A percentile compares a stretch with the other conserved stretches of the same genome.
phyloP scores from a whole-genome alignment of 371 early-diverging fungal species.

The Mucor racemosus region DNA sequence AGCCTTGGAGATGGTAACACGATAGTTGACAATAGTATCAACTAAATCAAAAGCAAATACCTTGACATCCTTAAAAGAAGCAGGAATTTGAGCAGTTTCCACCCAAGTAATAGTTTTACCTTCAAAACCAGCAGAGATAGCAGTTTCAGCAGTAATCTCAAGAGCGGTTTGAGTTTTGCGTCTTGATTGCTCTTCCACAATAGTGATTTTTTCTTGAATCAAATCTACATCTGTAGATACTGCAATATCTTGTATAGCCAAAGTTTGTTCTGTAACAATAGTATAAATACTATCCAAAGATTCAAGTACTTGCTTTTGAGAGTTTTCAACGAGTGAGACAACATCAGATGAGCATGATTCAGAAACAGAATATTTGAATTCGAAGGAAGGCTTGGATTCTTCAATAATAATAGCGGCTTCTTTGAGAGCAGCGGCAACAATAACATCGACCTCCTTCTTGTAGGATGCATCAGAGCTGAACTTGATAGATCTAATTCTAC shows the following conservation, averaged over 20 bases:
- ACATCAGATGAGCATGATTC: slow-evolving; percentile 23
- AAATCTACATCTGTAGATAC: slow-evolving; percentile 9
- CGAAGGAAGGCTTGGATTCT: slow-evolving; percentile 20
- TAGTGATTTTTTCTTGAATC: slow-evolving; percentile 24
- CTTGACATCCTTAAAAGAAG: slow-evolving; percentile 38
- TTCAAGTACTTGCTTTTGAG: slow-evolving; percentile 36
- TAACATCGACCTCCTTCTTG: slow-evolving; percentile 18
- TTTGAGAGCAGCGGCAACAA: slow-evolving; percentile 15
- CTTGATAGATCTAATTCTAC: slow-evolving; percentile 11
- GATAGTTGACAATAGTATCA: slow-evolving; percentile 43
- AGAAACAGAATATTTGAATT: slow-evolving; percentile 17
- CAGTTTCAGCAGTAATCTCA: slow-evolving; percentile 27
- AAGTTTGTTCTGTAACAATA: slow-evolving; percentile 29
- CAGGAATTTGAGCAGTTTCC: slow-evolving; percentile 39
- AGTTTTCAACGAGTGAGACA: slow-evolving; percentile 14
- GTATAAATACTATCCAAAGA: slow-evolving; percentile 35
- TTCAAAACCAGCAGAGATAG: slow-evolving; percentile 42
- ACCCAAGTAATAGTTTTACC: slow-evolving; percentile 47
- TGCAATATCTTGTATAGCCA: slow-evolving; percentile 27
- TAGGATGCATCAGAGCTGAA: slow-evolving; percentile 5
- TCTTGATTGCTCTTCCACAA: slow-evolving; percentile 31
- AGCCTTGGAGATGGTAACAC: slow-evolving; percentile 25
- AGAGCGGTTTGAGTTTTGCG: slow-evolving; percentile 29
- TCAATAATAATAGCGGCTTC: slow-evolving; percentile 20
- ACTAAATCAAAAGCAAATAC: slow-evolving; percentile 46